Evolutionary conservation across 2,329 filamentous ascomycete species (phyloP).

Genomic region (Claviceps fusiformis): DNA sequence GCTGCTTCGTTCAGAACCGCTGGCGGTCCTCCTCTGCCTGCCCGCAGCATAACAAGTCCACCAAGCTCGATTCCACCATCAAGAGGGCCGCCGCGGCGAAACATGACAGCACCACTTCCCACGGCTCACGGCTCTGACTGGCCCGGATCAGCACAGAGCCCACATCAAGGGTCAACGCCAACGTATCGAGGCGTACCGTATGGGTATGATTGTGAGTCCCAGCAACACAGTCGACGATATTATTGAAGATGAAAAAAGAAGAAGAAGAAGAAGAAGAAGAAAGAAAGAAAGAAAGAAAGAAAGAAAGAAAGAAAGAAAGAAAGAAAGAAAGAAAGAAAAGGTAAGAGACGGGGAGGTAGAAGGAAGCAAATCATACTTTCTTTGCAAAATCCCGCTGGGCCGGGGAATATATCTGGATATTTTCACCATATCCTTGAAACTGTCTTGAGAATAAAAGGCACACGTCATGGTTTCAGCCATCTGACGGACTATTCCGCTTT

Average conservation of each 20-base stretch:
- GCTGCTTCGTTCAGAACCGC: constrained; percentile 11
- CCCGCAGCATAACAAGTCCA: constrained; percentile 27
- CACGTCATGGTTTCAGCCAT: not conserved
- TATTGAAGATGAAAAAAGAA: not conserved
- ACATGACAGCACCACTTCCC: constrained; percentile 29
- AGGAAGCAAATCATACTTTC: not conserved
- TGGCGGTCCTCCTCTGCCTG: constrained; percentile 9
- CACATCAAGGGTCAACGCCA: constrained; percentile 4
- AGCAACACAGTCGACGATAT: constrained; percentile 12
- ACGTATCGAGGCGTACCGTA: constrained; percentile 16
- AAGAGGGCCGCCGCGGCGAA: constrained; percentile 25
- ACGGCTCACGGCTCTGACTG: constrained; percentile 1
- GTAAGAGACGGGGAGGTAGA: not conserved
- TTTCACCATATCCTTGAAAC: not conserved
- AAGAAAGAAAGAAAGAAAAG: not conserved
- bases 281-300: not conserved
- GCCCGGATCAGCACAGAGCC: constrained; percentile 15
- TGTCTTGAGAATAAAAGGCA: not conserved
- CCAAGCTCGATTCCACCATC: constrained; percentile 10
- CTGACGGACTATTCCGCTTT: not conserved
- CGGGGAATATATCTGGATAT: not conserved
- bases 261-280: not conserved
- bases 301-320: not conserved
- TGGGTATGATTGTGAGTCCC: constrained; percentile 22
- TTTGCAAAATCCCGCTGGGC: not conserved